Percentiles rank a stretch among this genome's conserved stretches.
Evolutionary conservation across 225 moss, liverwort and hornwort genomes (phyloP).

Genomic region (Asterella californica): DNA sequence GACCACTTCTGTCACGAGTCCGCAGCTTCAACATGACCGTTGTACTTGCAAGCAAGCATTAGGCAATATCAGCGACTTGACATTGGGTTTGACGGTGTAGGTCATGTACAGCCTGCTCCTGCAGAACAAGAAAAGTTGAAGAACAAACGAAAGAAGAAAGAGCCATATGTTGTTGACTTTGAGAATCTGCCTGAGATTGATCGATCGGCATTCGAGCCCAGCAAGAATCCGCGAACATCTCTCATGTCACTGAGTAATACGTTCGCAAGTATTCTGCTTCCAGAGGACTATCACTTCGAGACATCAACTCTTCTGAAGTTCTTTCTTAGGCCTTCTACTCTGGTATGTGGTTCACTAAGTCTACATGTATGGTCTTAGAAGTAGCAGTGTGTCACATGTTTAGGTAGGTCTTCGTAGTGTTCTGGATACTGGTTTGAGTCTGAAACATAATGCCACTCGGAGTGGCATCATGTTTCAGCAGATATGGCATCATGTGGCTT

Average conservation of each 20-base stretch:
- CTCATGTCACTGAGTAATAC: slow-evolving; percentile 50
- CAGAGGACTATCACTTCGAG: slow-evolving; percentile 79
- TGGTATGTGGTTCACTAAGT: slow-evolving; percentile 40
- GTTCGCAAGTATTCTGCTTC: slow-evolving; percentile 55
- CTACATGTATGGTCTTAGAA: not conserved
- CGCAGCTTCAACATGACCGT: not conserved
- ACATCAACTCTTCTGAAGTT: slow-evolving; percentile 73
- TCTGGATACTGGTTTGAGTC: not conserved
- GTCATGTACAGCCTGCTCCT: slow-evolving; percentile 32
- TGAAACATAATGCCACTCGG: no score
- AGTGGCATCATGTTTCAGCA: no score
- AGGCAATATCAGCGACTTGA: not conserved
- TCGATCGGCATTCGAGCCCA: slow-evolving; percentile 48
- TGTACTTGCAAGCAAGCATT: not conserved
- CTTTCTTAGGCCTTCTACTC: slow-evolving; percentile 68
- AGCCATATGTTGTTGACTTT: slow-evolving; percentile 61
- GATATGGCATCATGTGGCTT: no score
- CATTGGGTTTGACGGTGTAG: slow-evolving; percentile 30
- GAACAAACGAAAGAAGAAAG: slow-evolving; percentile 61
- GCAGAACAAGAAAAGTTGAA: slow-evolving; percentile 35
- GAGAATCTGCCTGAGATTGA: slow-evolving; percentile 55
- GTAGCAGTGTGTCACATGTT: not conserved
- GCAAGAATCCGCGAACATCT: slow-evolving; percentile 47
- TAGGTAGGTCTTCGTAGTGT: not conserved
- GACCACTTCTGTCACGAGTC: not conserved